Evolutionary conservation across 805 yeast genomes (phyloP).

Genomic region (Kluyveromyces starmeri): DNA sequence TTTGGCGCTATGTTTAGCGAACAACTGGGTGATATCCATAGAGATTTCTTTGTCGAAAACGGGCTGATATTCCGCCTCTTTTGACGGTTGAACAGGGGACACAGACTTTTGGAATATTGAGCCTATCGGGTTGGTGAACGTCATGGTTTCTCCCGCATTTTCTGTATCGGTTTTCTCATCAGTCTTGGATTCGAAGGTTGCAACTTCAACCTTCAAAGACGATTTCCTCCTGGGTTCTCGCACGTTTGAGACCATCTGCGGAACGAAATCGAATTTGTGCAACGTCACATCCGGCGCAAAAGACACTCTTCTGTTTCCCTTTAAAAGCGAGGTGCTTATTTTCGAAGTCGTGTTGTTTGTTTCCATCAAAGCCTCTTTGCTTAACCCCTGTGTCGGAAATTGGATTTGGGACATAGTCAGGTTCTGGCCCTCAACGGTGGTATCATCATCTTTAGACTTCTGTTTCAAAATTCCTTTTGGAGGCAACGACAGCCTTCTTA

Average conservation of each 20-base stretch:
- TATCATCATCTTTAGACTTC: conserved; percentile 4
- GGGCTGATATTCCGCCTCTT: conserved; percentile 6
- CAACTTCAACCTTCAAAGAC: background rate
- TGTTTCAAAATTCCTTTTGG: conserved; percentile 10
- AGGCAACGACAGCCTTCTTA: conserved; percentile 3
- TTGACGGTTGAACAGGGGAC: background rate
- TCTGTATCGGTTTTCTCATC: background rate
- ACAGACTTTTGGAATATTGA: background rate
- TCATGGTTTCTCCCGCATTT: conserved; percentile 5
- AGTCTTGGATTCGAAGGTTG: background rate
- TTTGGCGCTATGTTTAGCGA: conserved; percentile 11
- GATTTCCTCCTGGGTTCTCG: conserved; percentile 19
- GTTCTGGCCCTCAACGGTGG: conserved; percentile 3
- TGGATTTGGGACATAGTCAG: conserved; percentile 9
- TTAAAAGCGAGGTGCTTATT: conserved; percentile 16
- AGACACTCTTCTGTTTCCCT: conserved; percentile 46
- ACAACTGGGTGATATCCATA: conserved; percentile 19
- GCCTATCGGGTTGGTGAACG: conserved; percentile 3
- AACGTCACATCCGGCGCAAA: conserved; percentile 70
- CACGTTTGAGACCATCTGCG: conserved; percentile 13
- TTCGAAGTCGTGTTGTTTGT: conserved; percentile 26
- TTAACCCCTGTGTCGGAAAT: conserved; percentile 6
- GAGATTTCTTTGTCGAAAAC: conserved; percentile 12
- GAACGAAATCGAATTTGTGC: conserved; percentile 42
- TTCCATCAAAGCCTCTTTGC: conserved; percentile 11